These are phyloP conservation scores for Chlorella sp. DNA, from an alignment of 139 green algal genomes.

Conservation along the genomic window DNA sequence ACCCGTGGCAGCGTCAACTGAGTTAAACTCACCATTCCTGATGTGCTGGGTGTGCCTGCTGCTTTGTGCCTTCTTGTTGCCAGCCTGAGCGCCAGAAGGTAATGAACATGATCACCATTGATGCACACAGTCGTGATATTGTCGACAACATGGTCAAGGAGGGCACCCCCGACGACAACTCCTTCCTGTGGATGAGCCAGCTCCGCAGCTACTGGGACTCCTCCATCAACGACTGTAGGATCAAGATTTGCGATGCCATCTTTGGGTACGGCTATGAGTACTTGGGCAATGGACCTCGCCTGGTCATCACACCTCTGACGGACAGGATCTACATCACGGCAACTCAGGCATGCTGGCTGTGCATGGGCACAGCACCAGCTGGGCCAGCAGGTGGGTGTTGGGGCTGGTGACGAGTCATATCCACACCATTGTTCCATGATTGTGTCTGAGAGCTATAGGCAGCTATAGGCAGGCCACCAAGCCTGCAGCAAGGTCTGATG, in stretches of 20 bases:
- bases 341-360: slow-evolving; percentile 77
- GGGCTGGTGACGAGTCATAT: no score
- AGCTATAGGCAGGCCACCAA: no score
- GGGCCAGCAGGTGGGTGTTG: slow-evolving; percentile 59
- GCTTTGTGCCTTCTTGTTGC: no score
- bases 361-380: slow-evolving; percentile 66
- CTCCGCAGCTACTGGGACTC: slow-evolving; percentile 78
- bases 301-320: slow-evolving; percentile 79
- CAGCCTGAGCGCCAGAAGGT: no score
- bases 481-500: no score
- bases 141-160: slow-evolving; percentile 6
- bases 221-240: slow-evolving; percentile 53
- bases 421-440: no score
- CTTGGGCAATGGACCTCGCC: slow-evolving; percentile 69
- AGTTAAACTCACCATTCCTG: no score
- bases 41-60: not conserved
- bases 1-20: no score
- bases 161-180: slow-evolving; percentile 39
- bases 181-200: slow-evolving; percentile 75
- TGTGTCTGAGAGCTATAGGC: no score
- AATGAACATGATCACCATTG: slow-evolving; percentile 86
- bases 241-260: slow-evolving; percentile 71
- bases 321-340: slow-evolving; percentile 84
- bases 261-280: slow-evolving; percentile 86
- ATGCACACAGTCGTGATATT: slow-evolving; percentile 75